Base-by-base conservation (phyloP, 768 basidiomycete genomes). In the Dioszegia aurantiaca region DNA sequence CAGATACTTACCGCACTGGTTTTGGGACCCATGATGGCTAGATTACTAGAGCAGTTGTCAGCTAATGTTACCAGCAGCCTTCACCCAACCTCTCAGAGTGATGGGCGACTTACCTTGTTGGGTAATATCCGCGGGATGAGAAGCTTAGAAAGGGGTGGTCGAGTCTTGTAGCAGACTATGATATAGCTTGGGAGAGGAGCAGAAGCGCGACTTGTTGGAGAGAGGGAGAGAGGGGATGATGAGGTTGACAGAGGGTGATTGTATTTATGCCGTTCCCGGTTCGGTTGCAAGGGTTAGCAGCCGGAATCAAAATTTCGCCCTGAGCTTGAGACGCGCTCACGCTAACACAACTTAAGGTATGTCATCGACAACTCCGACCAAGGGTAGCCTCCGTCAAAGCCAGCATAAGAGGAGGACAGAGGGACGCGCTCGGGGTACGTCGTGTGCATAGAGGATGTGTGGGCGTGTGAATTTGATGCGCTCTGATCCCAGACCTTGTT, bases 11-110 rank as follows among this genome's bases (percentile, higher is more conserved):
- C 54, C 3, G 40, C 41, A 33, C 54, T 46, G 21, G 54, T 46
- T 44, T 55, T 55, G 24, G 54, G 54, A n/a, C 41, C 41, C 54
- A 55, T 55, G 26, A 6, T 55, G 42, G 28, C 4, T 16, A 4
- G 51, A 26, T 3, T 21, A 16, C 36, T 53, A 24, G 24, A 41
- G n/a, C 19, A 14, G 19, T n/a, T n/a, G 19, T 41, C 40, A 41
- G 19, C 40, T 10, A 41, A 41, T n/a, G n/a, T n/a, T n/a, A n/a
- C n/a, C n/a, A n/a, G n/a, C n/a, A n/a, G n/a, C n/a, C n/a, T n/a
- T n/a, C n/a, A n/a, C n/a, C n/a, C n/a, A n/a, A n/a, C n/a, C n/a
- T n/a, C n/a, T n/a, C n/a, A n/a, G n/a, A n/a, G n/a, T n/a, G n/a
- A n/a, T n/a, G n/a, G n/a, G n/a, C 36, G 9, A 42, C 40, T 14